Conservation (phyloP, 1,284 basidiomycete species). For the Coriolopsis trogii region DNA sequence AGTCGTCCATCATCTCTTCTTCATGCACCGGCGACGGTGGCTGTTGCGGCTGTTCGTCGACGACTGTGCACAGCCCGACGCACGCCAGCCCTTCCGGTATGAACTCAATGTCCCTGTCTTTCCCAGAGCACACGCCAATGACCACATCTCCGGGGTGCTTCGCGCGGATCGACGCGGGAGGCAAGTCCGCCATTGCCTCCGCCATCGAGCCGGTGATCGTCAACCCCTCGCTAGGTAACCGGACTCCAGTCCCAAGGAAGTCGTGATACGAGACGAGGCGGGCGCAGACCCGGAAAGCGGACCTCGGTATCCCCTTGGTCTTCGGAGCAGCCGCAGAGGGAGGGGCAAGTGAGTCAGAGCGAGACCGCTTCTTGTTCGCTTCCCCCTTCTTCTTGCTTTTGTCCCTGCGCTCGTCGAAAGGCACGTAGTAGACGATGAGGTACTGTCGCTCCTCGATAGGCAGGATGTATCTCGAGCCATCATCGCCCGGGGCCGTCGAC, state of each 20-base stretch:
- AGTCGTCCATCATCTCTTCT: constrained; percentile 42
- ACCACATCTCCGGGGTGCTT: constrained; percentile 41
- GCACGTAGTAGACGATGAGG: constrained; percentile 73
- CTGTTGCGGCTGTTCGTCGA: constrained; percentile 27
- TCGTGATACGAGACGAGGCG: constrained; percentile 70
- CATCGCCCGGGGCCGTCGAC: constrained; percentile 31
- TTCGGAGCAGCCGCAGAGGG: constrained; percentile 34
- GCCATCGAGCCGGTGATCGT: constrained; percentile 62
- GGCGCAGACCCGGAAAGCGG: constrained; percentile 68
- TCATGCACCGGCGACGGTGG: constrained; percentile 35
- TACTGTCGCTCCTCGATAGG: constrained; percentile 62
- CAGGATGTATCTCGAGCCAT: constrained; percentile 40
- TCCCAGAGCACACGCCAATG: constrained; percentile 64
- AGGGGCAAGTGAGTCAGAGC: constrained; percentile 35
- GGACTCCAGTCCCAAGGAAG: constrained; percentile 68
- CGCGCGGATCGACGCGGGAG: constrained; percentile 36
- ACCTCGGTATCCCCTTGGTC: constrained; percentile 50
- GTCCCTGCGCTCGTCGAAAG: constrained; percentile 39
- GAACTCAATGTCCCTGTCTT: constrained; percentile 70
- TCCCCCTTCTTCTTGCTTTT: constrained; percentile 36
- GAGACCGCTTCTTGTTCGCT: constrained; percentile 38
- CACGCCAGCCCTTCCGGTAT: constrained; percentile 67
- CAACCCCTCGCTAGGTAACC: constrained; percentile 70
- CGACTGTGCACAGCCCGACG: constrained; percentile 58
- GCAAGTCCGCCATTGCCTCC: constrained; percentile 53